Evolutionary conservation across 2,329 filamentous ascomycete species (phyloP).

Genomic region (Plectosphaerella sp.): DNA sequence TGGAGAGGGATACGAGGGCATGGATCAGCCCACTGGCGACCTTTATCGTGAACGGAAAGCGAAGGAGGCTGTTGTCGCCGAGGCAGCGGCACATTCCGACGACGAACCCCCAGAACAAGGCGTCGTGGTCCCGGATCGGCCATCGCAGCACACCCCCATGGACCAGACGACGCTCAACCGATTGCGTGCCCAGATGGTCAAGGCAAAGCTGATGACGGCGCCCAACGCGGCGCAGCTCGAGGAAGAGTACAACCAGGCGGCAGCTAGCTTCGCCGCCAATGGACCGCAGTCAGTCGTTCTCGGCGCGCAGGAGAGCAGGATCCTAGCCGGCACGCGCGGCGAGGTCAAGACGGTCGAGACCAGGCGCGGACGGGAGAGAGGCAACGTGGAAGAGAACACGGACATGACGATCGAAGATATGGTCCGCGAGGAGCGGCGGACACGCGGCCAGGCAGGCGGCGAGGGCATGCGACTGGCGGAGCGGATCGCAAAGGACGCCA

Average conservation of each 20-base stretch:
- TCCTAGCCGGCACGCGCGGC: conserved; percentile 67
- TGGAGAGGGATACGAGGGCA: conserved; percentile 77
- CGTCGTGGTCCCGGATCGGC: conserved; percentile 50
- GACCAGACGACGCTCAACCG: conserved; percentile 82
- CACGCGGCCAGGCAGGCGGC: conserved; percentile 69
- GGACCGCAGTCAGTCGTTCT: conserved; percentile 72
- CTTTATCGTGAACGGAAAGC: conserved; percentile 74
- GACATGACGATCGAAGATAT: conserved; percentile 97
- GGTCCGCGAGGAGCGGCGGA: conserved; percentile 89
- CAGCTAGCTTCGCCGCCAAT: conserved; percentile 52
- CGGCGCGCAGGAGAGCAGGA: conserved; percentile 82
- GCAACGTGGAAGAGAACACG: conserved; percentile 82
- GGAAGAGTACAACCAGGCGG: conserved; percentile 74
- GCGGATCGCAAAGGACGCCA: conserved; percentile 86
- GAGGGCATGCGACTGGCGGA: conserved; percentile 83
- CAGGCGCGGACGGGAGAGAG: conserved; percentile 79
- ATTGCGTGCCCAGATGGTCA: conserved; percentile 92
- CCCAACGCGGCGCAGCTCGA: conserved; percentile 75
- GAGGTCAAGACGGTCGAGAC: conserved; percentile 78
- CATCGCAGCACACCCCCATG: conserved; percentile 46
- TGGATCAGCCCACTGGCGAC: conserved; percentile 84
- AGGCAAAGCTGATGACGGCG: conserved; percentile 79
- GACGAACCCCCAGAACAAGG: conserved; percentile 44
- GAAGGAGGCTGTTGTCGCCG: conserved; percentile 28
- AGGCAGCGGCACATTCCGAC: conserved; percentile 1